Base-by-base conservation (phyloP, 148 eudicot species). In the Cornus controversa region DNA sequence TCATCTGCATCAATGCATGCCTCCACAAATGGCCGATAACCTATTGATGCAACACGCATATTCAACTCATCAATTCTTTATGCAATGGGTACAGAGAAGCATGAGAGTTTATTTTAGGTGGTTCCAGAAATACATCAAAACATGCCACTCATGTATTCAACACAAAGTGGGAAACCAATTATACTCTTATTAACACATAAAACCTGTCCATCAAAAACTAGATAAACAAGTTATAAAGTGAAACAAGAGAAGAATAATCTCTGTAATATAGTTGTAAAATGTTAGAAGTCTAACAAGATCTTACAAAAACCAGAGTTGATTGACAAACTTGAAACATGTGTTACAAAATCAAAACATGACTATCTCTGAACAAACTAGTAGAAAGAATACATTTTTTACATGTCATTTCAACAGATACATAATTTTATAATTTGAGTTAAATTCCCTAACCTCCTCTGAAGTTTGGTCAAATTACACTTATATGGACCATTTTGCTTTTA, bases 1-100 rank as follows among this genome's bases (percentile, higher is more conserved):
- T 96, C 99, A 74, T 87, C 93, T 25, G 98, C 95, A 26, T 93
- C 99, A 77, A 92, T 80, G 80, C 99, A 93, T 76, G 99, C 98
- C 89, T 96, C 99, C 62, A 93, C 98, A 77, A 96, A 96, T 66
- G 98, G 98, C 68, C 92, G 91, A 74, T 87, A 96, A 73, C 99
- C 99, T 96, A 84, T 77, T 15, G 11, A 81, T n/a, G 42, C 5
- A 75, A 50, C 57, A 70, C 1, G 22, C 66, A 58, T 65, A 42
- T 20, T 24, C 23, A 72, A 31, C 42, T 40, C 26, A 29, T 70
- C 45, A 80, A n/a, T 28, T 76, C 28, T n/a, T 4, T 31, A 37
- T 27, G 16, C 5, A 74, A 37, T 63, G 1, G 63, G 37, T 27
- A 64, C 0, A 4, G 8, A 13, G 22, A 36, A 0, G 22, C 14